A percentile compares a stretch with the other conserved stretches of the same genome.
Conservation (phyloP, 1,139 yeast species). For the Hanseniaspora sp. region DNA sequence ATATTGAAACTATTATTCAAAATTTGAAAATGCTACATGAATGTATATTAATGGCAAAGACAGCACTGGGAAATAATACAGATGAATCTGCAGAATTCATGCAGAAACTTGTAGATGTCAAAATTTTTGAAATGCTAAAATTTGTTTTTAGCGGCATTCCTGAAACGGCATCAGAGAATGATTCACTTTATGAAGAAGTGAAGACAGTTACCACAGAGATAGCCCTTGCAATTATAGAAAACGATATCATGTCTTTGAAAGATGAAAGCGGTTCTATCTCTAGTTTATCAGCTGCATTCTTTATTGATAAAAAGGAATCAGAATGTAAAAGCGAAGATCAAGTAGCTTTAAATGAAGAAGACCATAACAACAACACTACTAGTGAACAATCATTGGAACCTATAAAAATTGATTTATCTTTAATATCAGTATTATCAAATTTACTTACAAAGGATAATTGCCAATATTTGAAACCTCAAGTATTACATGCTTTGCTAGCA, state of each 20-base stretch:
- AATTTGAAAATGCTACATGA: constrained; percentile 76
- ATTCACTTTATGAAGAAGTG: constrained; percentile 38
- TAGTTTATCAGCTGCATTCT: constrained; percentile 15
- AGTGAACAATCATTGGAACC: not conserved
- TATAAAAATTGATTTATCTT: constrained; percentile 40
- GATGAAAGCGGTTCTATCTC: constrained; percentile 11
- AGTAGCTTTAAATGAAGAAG: not conserved
- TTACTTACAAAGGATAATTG: constrained; percentile 54
- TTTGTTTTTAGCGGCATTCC: constrained; percentile 45
- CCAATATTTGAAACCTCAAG: constrained; percentile 68
- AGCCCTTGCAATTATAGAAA: constrained; percentile 70
- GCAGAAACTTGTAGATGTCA: constrained; percentile 50
- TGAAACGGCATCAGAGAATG: not conserved
- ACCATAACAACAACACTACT: not conserved
- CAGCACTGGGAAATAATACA: constrained; percentile 39
- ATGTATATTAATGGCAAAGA: constrained; percentile 63
- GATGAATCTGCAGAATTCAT: constrained; percentile 56
- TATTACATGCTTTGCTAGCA: constrained; percentile 69
- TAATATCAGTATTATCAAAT: constrained; percentile 49
- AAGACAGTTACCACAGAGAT: constrained; percentile 73
- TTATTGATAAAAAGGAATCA: not conserved
- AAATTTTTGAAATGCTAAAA: constrained; percentile 57
- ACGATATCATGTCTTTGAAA: constrained; percentile 61
- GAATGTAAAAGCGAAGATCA: not conserved
- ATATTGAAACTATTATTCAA: constrained; percentile 39